phyloP scores from a whole-genome alignment of 1,284 basidiomycete genomes.

The Neotropicomus parvogracilis region DNA sequence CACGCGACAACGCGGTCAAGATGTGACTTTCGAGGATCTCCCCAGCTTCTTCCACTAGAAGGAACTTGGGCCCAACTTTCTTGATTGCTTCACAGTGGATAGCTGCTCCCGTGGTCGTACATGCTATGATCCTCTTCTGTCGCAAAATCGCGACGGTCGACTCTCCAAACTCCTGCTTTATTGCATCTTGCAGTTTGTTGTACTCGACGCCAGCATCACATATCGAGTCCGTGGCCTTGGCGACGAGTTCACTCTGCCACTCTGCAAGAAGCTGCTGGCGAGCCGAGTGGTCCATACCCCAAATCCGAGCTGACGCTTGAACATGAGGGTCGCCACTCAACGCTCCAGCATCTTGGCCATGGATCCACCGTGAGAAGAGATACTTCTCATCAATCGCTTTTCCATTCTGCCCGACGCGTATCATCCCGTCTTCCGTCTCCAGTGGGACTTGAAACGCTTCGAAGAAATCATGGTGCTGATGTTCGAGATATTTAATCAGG shows the following conservation, averaged over 20 bases:
- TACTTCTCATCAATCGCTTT: constrained; percentile 35
- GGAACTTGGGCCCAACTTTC: constrained; percentile 34
- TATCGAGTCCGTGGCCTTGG: constrained; percentile 32
- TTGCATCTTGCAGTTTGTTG: constrained; percentile 36
- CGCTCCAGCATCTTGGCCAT: constrained; percentile 42
- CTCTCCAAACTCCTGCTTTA: constrained; percentile 37
- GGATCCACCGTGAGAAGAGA: constrained; percentile 46
- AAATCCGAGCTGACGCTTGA: constrained; percentile 36
- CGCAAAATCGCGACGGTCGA: constrained; percentile 35
- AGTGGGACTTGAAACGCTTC: constrained; percentile 47
- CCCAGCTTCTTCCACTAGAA: constrained; percentile 67
- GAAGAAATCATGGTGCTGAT: constrained; percentile 38
- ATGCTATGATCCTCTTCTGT: constrained; percentile 55
- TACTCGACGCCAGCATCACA: constrained; percentile 35
- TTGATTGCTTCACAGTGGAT: constrained; percentile 47
- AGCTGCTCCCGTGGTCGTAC: constrained; percentile 65
- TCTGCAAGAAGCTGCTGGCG: constrained; percentile 33
- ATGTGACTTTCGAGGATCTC: constrained; percentile 67
- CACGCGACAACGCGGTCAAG: constrained; percentile 47
- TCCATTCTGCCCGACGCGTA: constrained; percentile 40
- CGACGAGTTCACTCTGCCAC: constrained; percentile 42
- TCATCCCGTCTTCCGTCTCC: constrained; percentile 40
- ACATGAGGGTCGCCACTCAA: constrained; percentile 35
- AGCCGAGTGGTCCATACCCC: constrained; percentile 38
- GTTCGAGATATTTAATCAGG: constrained; percentile 35